Base-by-base conservation (phyloP, 768 basidiomycete species). In the Termitomyces sp. region DNA sequence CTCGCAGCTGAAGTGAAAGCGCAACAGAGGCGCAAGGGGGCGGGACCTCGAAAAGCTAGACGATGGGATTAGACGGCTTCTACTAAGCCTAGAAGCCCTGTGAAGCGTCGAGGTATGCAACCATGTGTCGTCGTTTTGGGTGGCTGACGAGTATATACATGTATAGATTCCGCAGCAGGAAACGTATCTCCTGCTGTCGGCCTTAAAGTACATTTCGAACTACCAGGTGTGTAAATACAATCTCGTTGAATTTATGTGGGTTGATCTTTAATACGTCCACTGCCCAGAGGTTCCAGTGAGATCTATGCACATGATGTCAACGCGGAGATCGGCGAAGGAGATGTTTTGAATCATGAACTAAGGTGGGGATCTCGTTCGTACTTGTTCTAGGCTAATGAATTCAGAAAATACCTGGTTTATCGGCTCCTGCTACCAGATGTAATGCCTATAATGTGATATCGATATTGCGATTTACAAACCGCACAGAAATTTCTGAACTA, bases 1-100 rank as follows among this genome's bases (percentile, higher is more conserved):
- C 63, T 64, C 29, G 59, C 63, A 9, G 60, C 59, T 1, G 64
- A 61, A 0, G 58, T 65, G 2, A 62, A 60, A 36, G 64, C 64
- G 12, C 64, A 65, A 49, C 64, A 57, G 59, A 48, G 62, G 36
- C 59, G 64, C 34, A 60, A 56, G 48, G 64, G 48, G 3, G 55
- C 47, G 3, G 61, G 56, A 0, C 50, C 37, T 9, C 40, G 64
- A 36, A 53, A 42, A 47, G 46, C 53, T 32, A 51, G 49, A 29
- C 60, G 60, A 56, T 49, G 49, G 38, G 53, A 38, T 31, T 49
- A 54, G 34, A 42, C 42, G 5, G 29, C 54, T 38, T 60, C 59
- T 15, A 54, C 29, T 38, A 55, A 56, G n/a, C 7, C 20, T 11
- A 36, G 45, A 8, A 56, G 55, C 15, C 54, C 54, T 17, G 31